phyloP scores from a whole-genome alignment of 768 basidiomycete species.

The Gautieria morchelliformis region DNA sequence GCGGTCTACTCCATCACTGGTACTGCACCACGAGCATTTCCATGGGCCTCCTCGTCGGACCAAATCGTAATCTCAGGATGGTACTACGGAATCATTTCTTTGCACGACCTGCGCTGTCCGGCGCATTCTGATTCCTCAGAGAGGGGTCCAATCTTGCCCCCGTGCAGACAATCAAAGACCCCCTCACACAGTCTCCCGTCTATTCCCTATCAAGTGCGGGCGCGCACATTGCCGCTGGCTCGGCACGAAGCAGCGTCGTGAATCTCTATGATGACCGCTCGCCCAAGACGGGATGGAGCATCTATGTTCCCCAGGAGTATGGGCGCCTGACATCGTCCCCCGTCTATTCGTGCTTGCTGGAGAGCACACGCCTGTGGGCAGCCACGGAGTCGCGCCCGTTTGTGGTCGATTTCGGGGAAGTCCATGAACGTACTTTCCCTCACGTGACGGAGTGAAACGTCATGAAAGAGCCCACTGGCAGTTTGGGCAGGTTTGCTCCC shows the following conservation, averaged over 20 bases:
- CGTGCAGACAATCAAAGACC: slow-evolving; percentile 58
- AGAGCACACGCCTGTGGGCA: slow-evolving; percentile 72
- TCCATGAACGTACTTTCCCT: slow-evolving; percentile 66
- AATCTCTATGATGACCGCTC: slow-evolving; percentile 81
- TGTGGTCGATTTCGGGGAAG: slow-evolving; percentile 73
- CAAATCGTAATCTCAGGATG: slow-evolving; percentile 71
- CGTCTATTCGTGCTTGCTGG: slow-evolving; percentile 63
- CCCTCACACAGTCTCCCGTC: slow-evolving; percentile 56
- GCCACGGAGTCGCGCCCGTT: too few relatives aligned
- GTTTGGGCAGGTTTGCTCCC: neutral
- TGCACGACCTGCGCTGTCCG: slow-evolving; percentile 65
- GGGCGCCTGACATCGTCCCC: slow-evolving; percentile 71
- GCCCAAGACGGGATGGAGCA: too few relatives aligned
- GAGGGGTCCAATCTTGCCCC: slow-evolving; percentile 32
- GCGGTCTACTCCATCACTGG: slow-evolving; percentile 68
- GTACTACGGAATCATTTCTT: slow-evolving; percentile 67
- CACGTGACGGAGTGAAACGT: slow-evolving; percentile 11
- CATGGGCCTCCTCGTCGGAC: slow-evolving; percentile 56
- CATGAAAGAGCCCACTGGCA: neutral
- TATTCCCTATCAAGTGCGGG: slow-evolving; percentile 73
- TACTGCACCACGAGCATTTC: slow-evolving; percentile 42
- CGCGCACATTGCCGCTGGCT: too few relatives aligned
- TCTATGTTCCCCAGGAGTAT: too few relatives aligned
- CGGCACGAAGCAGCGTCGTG: slow-evolving; percentile 67
- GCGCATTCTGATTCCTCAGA: slow-evolving; percentile 20